A percentile compares a stretch with the other conserved stretches of the same genome.
These are phyloP conservation scores for Leccinum subatratum DNA, from an alignment of 1,284 basidiomycete species.

Conservation along the genomic window DNA sequence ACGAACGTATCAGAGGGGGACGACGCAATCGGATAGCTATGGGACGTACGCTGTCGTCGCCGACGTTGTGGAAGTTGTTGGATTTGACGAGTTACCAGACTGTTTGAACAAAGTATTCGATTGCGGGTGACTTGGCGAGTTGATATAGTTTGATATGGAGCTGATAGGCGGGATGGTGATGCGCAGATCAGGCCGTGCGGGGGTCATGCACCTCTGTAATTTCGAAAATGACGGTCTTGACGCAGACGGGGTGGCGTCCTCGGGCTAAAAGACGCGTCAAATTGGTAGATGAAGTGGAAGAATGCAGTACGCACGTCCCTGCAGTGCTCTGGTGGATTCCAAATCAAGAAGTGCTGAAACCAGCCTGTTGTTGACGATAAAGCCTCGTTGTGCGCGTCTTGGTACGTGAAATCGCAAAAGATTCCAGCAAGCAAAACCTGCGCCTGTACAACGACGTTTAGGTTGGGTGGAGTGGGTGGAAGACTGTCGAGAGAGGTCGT, in stretches of 20 bases:
- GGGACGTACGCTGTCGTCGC: conserved; percentile 72
- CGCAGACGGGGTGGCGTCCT: conserved; percentile 81
- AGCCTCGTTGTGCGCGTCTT: conserved; percentile 82
- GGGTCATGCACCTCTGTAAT: conserved; percentile 64
- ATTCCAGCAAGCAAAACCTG: conserved; percentile 81
- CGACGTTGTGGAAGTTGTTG: conserved; percentile 62
- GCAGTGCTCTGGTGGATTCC: conserved; percentile 67
- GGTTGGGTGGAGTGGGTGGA: conserved; percentile 42
- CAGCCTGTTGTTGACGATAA: conserved; percentile 67
- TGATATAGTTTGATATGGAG: conserved; percentile 90
- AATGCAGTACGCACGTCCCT: conserved; percentile 57
- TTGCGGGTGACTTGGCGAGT: conserved; percentile 63
- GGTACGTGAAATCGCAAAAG: conserved; percentile 91
- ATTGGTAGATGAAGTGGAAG: conserved; percentile 6
- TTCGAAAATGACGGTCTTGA: conserved; percentile 89
- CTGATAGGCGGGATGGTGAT: conserved; percentile 36
- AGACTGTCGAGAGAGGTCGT: conserved; percentile 75
- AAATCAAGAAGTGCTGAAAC: conserved; percentile 75
- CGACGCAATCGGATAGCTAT: not conserved
- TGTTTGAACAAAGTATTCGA: conserved; percentile 81
- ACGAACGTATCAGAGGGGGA: conserved; percentile 1
- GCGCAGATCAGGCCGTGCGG: not conserved
- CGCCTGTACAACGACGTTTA: conserved; percentile 59
- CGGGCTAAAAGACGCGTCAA: conserved; percentile 49
- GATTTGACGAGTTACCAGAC: conserved; percentile 87